phyloP scores from a whole-genome alignment of 2,329 filamentous ascomycete genomes.

The Xenosphaeropsis pyriputrescens region DNA sequence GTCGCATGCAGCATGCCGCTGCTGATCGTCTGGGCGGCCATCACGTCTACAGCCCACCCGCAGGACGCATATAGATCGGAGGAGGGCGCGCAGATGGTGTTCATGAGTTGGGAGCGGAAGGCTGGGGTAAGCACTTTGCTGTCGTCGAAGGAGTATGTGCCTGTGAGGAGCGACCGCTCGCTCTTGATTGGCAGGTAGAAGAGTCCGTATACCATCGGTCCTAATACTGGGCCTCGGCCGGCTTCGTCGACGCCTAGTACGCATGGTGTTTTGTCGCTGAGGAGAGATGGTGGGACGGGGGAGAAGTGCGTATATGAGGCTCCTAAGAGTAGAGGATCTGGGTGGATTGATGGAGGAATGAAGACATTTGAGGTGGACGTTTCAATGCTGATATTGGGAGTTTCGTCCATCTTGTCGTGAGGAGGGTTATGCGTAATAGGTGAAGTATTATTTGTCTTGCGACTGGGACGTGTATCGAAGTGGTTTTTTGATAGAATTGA shows the following conservation, averaged over 20 bases:
- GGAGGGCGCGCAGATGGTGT: conserved; percentile 52
- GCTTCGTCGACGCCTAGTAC: conserved; percentile 88
- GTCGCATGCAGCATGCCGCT: conserved; percentile 23
- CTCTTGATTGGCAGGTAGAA: conserved; percentile 63
- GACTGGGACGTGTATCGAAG: too few relatives aligned
- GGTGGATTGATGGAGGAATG: conserved; percentile 56
- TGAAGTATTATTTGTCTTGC: too few relatives aligned
- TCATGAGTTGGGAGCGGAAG: conserved; percentile 60
- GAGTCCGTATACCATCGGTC: conserved; percentile 58
- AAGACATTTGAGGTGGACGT: conserved; percentile 27
- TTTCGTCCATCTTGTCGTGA: too few relatives aligned
- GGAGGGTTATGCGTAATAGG: too few relatives aligned
- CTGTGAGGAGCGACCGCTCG: conserved; percentile 59
- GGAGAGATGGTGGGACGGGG: conserved; percentile 46
- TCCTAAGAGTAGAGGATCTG: conserved; percentile 40
- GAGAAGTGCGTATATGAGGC: conserved; percentile 61
- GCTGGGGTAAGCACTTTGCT: conserved; percentile 77
- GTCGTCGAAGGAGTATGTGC: conserved; percentile 81
- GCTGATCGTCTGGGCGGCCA: conserved; percentile 47
- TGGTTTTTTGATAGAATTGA: too few relatives aligned
- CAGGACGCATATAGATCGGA: conserved; percentile 46
- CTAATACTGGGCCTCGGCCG: conserved; percentile 84
- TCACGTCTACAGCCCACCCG: conserved; percentile 70
- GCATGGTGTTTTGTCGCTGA: conserved; percentile 35
- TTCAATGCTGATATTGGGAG: conserved; percentile 18